Percentiles rank a stretch among this genome's conserved stretches.
Evolutionary conservation across 1,139 yeast species (phyloP).

Genomic region (Geotrichum candidum): DNA sequence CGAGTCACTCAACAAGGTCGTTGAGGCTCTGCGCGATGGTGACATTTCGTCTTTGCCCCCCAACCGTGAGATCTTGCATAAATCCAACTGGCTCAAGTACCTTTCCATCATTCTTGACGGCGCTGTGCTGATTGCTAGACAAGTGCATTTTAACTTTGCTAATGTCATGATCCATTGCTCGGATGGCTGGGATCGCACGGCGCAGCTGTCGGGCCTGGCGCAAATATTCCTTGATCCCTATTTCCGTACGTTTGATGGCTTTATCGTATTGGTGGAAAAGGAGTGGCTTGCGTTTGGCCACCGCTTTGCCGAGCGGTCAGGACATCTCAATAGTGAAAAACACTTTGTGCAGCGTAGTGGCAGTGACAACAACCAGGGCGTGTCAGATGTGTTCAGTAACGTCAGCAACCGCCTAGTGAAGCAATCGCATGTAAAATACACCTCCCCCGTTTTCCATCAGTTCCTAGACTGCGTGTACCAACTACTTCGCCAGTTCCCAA

Average conservation of each 20-base stretch:
- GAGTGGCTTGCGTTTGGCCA: slow-evolving; percentile 97
- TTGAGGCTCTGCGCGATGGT: slow-evolving; percentile 58
- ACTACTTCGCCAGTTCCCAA: slow-evolving; percentile 62
- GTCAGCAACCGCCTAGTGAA: slow-evolving; percentile 33
- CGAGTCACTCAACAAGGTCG: slow-evolving; percentile 64
- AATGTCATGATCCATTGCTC: slow-evolving; percentile 89
- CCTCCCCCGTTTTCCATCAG: slow-evolving; percentile 90
- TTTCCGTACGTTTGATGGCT: slow-evolving; percentile 81
- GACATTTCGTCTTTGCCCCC: slow-evolving; percentile 51
- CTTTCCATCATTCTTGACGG: slow-evolving; percentile 64
- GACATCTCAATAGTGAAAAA: slow-evolving; percentile 45
- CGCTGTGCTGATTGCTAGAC: slow-evolving; percentile 70
- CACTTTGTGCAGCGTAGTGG: slow-evolving; percentile 26
- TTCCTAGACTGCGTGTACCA: slow-evolving; percentile 88
- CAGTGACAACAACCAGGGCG: slow-evolving; percentile 28
- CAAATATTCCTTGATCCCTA: slow-evolving; percentile 88
- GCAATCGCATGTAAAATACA: slow-evolving; percentile 44
- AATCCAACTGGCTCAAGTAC: slow-evolving; percentile 77
- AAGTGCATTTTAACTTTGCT: slow-evolving; percentile 73
- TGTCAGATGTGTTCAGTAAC: slow-evolving; percentile 37
- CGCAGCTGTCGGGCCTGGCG: slow-evolving; percentile 78
- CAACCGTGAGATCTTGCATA: slow-evolving; percentile 44
- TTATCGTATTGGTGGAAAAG: slow-evolving; percentile 77
- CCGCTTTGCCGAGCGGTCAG: slow-evolving; percentile 76
- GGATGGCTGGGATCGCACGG: slow-evolving; percentile 97